Conservation (phyloP, 1,139 yeast genomes). For the Kodamaea ohmeri region DNA sequence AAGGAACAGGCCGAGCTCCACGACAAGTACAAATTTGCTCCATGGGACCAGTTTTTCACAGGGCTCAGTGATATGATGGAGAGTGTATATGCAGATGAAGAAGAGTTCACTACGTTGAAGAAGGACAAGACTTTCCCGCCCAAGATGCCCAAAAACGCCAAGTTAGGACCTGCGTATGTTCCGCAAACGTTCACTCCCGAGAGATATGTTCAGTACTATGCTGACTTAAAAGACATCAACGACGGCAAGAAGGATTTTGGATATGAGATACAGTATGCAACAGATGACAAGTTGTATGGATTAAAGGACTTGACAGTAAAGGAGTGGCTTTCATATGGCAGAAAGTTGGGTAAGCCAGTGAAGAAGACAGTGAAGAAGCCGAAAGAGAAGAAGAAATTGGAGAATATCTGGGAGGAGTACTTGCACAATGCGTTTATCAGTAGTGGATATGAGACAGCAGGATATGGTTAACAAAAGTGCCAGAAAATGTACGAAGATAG, state of each 20-base stretch:
- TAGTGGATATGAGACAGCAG: slow-evolving; percentile 58
- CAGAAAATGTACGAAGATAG: not conserved
- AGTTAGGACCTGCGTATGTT: slow-evolving; percentile 72
- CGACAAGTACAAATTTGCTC: slow-evolving; percentile 22
- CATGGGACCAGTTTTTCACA: slow-evolving; percentile 58
- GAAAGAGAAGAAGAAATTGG: slow-evolving; percentile 19
- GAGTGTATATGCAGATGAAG: slow-evolving; percentile 18
- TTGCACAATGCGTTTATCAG: slow-evolving; percentile 58
- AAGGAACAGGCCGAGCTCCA: slow-evolving; percentile 14
- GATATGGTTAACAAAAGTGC: slow-evolving; percentile 19
- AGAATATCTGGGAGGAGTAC: slow-evolving; percentile 42
- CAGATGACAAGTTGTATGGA: slow-evolving; percentile 57
- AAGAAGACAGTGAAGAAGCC: slow-evolving; percentile 19
- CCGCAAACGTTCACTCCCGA: slow-evolving; percentile 72
- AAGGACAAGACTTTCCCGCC: slow-evolving; percentile 67
- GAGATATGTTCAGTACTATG: slow-evolving; percentile 67
- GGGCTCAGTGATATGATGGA: slow-evolving; percentile 37
- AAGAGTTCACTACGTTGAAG: slow-evolving; percentile 20
- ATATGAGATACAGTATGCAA: slow-evolving; percentile 66
- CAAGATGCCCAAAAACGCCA: slow-evolving; percentile 50
- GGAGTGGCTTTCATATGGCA: slow-evolving; percentile 59
- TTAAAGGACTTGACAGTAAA: slow-evolving; percentile 56
- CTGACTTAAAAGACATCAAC: slow-evolving; percentile 56
- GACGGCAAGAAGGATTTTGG: slow-evolving; percentile 46
- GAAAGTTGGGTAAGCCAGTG: slow-evolving; percentile 46